Evolutionary conservation across 208 protist species (phyloP), one percentile per base, ranked within the genome.

Genomic region (Phytomonas sp.): DNA sequence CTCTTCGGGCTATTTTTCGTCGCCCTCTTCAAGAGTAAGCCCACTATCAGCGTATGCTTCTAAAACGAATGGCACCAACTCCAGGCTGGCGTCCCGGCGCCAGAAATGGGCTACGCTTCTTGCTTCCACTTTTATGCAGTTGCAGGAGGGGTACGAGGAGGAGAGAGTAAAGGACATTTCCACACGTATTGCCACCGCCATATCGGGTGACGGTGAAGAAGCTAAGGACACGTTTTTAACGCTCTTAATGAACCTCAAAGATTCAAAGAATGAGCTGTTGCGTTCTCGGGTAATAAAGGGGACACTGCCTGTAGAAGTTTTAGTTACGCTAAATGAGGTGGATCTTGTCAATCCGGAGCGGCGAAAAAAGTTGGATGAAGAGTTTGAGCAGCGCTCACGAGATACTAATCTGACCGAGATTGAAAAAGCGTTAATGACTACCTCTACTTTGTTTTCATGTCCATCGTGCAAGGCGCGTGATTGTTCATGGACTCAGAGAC

Each of bases 401-500:
- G 91, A 94, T 74, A 92, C 79, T 15, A 84, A 96, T 73, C 73
- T 94, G 20, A 85, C 73, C 29, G 88, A 94, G 65, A 89, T 96
- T 59, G 53, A 66, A 4, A 93, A 93, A 67, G 86, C 86, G 8
- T 76, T 65, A 46, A 62, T 79, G 33, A 92, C 87, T 13, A 87
- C 76, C 32, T 94, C 91, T 20, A 91, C 76, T 29, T 77, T 97
- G 51, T 97, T 96, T 79, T 71, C 70, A 20, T 97, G 94, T 68
- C 83, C 86, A 9, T 76, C 80, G 36, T 99, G 98, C 71, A 82
- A 83, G 8, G 70, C 88, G 36, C 72, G 77, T 11, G 77, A 92
- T 60, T 98, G 96, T 36, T 93, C 86, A 60, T 99, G 89, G 85
- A 84, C 82, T 61, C 91, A 99, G 76, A 85, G 97, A 80, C 98